Evolutionary conservation across 2,329 filamentous ascomycete genomes (phyloP).

Genomic region (Mariannaea sp.): DNA sequence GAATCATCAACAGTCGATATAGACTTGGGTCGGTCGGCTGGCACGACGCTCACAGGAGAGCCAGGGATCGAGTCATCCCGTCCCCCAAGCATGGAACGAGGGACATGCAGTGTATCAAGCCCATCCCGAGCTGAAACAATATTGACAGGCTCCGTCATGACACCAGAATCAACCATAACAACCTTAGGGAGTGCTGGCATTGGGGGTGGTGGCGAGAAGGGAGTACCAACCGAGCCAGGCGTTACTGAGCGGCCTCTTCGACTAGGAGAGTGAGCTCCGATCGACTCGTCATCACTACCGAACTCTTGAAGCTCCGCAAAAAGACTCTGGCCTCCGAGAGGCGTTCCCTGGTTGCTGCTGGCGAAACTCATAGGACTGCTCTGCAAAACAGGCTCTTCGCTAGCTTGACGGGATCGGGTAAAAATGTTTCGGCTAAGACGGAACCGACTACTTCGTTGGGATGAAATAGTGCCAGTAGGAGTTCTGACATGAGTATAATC

Average conservation of each 20-base stretch:
- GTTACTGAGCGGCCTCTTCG: conserved; percentile 55
- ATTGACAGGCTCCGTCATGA: conserved; percentile 64
- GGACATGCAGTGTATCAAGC: conserved; percentile 16
- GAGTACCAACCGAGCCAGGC: conserved; percentile 52
- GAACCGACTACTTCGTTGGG: conserved; percentile 70
- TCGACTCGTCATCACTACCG: conserved; percentile 74
- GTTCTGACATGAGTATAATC: conserved; percentile 62
- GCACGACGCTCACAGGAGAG: conserved; percentile 37
- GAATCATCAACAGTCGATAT: conserved; percentile 48
- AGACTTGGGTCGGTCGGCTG: conserved; percentile 46
- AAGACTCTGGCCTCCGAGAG: conserved; percentile 72
- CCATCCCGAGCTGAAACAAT: conserved; percentile 34
- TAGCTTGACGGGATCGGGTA: conserved; percentile 61
- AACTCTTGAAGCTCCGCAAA: conserved; percentile 90
- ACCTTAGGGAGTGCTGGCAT: conserved; percentile 56
- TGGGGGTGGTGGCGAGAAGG: conserved; percentile 52
- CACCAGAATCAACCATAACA: conserved; percentile 63
- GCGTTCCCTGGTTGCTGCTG: conserved; percentile 55
- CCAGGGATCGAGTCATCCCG: conserved; percentile 26
- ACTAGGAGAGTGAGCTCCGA: conserved; percentile 59
- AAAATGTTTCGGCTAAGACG: conserved; percentile 68
- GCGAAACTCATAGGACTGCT: conserved; percentile 64
- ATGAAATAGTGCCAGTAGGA: conserved; percentile 61
- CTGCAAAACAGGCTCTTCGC: conserved; percentile 61
- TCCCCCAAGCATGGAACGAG: conserved; percentile 19